A percentile compares a stretch with the other conserved stretches of the same genome.
Conservation (phyloP, 2,329 filamentous ascomycete species). For the Rutstroemia sp. region DNA sequence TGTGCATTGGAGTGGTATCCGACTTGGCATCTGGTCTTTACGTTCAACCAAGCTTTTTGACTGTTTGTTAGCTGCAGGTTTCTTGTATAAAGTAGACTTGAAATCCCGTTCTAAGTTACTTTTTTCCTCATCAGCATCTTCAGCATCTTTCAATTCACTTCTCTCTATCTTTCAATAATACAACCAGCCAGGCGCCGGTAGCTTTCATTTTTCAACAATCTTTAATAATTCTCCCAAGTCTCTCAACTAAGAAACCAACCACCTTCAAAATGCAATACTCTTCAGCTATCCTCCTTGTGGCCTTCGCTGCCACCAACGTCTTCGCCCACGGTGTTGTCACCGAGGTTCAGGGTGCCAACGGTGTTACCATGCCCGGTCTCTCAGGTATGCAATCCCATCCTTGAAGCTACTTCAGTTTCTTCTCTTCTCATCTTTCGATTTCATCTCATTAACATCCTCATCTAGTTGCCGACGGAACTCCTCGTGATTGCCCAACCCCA, state of each 20-base stretch:
- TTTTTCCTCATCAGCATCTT: constrained; percentile 24
- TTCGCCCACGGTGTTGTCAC: constrained; percentile 53
- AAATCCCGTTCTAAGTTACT: constrained; percentile 8
- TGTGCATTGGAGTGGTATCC: constrained; percentile 9
- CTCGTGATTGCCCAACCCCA: constrained; percentile 56
- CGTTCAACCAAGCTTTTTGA: constrained; percentile 15
- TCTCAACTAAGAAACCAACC: constrained; percentile 3
- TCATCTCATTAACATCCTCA: constrained; percentile 11
- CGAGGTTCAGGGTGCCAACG: constrained; percentile 50
- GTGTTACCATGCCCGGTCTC: constrained; percentile 55
- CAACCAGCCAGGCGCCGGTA: constrained; percentile 24
- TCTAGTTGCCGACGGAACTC: constrained; percentile 55
- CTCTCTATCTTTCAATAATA: constrained; percentile 16
- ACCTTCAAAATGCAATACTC: constrained; percentile 41
- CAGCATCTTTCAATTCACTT: constrained; percentile 8
- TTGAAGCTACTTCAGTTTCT: not conserved
- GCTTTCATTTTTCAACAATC: constrained; percentile 10
- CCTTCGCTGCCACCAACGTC: constrained; percentile 37
- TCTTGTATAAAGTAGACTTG: constrained; percentile 21
- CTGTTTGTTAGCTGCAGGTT: constrained; percentile 5
- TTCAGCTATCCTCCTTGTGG: constrained; percentile 38
- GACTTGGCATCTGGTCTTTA: constrained; percentile 22
- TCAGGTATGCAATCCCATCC: constrained; percentile 33
- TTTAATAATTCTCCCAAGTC: constrained; percentile 5
- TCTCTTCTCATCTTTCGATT: constrained; percentile 10